Evolutionary conservation across 1,284 basidiomycete genomes (phyloP).

Genomic region (Ceratobasidium papillatum): DNA sequence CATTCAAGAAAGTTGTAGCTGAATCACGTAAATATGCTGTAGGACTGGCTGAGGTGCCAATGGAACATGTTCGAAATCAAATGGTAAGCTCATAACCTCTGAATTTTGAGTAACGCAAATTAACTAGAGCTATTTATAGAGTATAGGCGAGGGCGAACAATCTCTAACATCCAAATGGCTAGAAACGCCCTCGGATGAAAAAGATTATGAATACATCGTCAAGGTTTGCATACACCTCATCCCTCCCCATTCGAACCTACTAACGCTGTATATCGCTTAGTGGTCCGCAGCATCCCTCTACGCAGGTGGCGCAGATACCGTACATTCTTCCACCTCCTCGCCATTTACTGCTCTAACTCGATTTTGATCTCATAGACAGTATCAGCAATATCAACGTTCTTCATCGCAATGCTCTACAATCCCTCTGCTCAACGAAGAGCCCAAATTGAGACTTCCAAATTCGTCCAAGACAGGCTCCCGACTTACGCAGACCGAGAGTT

Average conservation of each 20-base stretch:
- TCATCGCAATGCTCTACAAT: conserved; percentile 42
- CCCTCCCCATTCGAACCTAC: no score
- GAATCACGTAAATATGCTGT: background rate
- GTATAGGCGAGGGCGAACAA: background rate
- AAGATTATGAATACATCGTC: background rate
- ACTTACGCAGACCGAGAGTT: conserved; percentile 20
- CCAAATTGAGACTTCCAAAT: conserved; percentile 7
- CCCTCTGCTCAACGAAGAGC: conserved; percentile 24
- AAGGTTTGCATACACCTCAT: background rate
- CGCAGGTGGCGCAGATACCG: conserved; percentile 30
- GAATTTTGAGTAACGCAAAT: background rate
- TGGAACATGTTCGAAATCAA: conserved; percentile 2
- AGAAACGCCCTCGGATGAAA: background rate
- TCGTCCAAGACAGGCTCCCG: conserved; percentile 17
- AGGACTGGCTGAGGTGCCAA: background rate
- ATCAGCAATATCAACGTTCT: conserved; percentile 33
- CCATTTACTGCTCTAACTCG: background rate
- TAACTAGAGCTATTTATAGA: background rate
- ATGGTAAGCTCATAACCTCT: background rate
- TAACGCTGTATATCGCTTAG: background rate
- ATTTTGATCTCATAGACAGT: conserved; percentile 12
- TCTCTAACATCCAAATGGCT: conserved; percentile 24
- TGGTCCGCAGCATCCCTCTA: conserved; percentile 24
- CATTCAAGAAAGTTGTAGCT: background rate
- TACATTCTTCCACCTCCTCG: background rate